These are phyloP conservation scores for Coelastrella sp. DNA, from an alignment of 139 green algal species.

Conservation along the genomic window DNA sequence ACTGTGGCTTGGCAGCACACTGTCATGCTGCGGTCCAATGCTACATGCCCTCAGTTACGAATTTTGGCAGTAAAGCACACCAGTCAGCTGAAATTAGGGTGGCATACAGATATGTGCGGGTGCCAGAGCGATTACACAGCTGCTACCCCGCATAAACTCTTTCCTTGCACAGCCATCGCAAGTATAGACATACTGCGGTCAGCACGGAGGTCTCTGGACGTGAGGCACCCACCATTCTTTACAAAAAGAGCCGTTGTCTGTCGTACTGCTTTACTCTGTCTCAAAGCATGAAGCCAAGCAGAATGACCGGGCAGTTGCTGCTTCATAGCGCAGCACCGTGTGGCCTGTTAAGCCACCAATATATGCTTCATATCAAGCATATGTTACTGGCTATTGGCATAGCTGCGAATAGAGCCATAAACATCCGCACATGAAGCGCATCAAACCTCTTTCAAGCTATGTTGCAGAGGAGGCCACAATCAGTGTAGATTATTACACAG, in stretches of 20 bases:
- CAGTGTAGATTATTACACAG: too few species aligned
- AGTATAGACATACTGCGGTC: not conserved
- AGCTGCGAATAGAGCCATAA: not conserved
- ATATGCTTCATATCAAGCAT: not conserved
- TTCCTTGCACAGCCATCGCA: too few species aligned
- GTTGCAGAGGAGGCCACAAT: too few species aligned
- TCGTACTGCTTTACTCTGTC: not conserved
- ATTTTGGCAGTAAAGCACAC: too few species aligned
- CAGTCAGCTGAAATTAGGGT: too few species aligned
- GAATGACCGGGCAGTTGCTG: not conserved
- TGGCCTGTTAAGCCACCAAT: not conserved
- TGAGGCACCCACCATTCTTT: not conserved
- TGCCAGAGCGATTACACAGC: too few species aligned
- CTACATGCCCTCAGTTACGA: too few species aligned
- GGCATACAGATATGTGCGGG: too few species aligned
- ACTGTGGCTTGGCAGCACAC: not conserved
- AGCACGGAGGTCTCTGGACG: not conserved
- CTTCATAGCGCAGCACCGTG: not conserved
- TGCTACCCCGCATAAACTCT: too few species aligned
- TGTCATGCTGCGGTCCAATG: too few species aligned
- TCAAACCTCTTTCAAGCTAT: too few species aligned
- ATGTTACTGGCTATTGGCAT: not conserved
- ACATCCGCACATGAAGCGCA: too few species aligned
- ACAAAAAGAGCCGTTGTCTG: slow-evolving; percentile 41
- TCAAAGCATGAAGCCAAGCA: not conserved